Conservation (phyloP, 768 basidiomycete genomes). For the Leccinellum rugosiceps region DNA sequence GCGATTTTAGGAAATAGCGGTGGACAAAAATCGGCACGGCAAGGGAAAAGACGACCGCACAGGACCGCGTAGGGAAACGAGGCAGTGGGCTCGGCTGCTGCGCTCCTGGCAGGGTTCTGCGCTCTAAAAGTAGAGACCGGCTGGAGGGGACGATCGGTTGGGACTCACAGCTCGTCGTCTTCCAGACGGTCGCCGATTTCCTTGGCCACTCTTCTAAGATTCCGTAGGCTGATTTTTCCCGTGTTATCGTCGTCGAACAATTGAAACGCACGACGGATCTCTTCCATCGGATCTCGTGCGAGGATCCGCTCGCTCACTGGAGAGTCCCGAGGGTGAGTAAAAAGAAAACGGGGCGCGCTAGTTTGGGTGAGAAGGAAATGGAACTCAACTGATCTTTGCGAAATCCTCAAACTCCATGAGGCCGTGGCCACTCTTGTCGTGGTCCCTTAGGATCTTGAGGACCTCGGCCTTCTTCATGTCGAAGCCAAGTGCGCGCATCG, state of each 20-base stretch:
- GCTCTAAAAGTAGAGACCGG: constrained; percentile 14
- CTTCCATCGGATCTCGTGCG: constrained; percentile 93
- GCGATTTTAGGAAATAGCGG: constrained; percentile 23
- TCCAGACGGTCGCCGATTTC: constrained; percentile 94
- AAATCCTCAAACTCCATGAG: constrained; percentile 95
- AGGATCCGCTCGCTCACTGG: constrained; percentile 94
- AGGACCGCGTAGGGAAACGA: constrained; percentile 27
- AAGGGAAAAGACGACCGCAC: constrained; percentile 16
- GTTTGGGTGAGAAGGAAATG: not conserved
- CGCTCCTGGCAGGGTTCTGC: constrained; percentile 11
- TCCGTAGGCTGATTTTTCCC: constrained; percentile 89
- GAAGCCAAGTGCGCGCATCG: constrained; percentile 96
- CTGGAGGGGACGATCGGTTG: not conserved
- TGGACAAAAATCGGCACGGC: constrained; percentile 20
- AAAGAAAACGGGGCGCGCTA: not conserved
- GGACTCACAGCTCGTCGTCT: constrained; percentile 93
- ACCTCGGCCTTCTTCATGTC: constrained; percentile 99
- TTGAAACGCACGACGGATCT: constrained; percentile 93
- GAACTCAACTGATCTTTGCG: constrained; percentile 80
- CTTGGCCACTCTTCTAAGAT: constrained; percentile 90
- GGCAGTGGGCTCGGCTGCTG: constrained; percentile 28
- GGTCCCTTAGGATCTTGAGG: constrained; percentile 87
- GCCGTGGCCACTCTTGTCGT: constrained; percentile 78
- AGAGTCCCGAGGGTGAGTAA: constrained; percentile 17
- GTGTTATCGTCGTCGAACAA: constrained; percentile 96